Evolutionary conservation across 2,329 filamentous ascomycete genomes (phyloP).

Genomic region (Ceratocystis diversiconidia): DNA sequence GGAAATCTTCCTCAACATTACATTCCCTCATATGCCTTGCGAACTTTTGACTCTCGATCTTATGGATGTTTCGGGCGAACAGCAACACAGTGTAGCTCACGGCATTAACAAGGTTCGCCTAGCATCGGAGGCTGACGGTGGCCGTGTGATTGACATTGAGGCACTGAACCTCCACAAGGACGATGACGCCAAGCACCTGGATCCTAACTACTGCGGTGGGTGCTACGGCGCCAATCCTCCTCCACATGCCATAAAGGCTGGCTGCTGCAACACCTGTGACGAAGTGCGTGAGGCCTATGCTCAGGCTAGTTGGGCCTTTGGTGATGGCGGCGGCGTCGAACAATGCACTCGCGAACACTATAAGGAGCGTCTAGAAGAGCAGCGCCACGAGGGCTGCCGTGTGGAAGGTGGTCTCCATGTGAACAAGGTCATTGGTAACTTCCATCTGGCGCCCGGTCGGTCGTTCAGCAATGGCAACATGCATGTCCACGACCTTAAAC

Average conservation of each 20-base stretch:
- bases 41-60: slow-evolving; percentile 93
- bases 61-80: slow-evolving; percentile 96
- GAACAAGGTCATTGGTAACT: slow-evolving; percentile 98
- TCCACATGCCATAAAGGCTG: slow-evolving; percentile 55
- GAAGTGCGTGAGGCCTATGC: slow-evolving; percentile 95
- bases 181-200: slow-evolving; percentile 61
- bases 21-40: slow-evolving; percentile 85
- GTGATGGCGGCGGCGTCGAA: slow-evolving; percentile 79
- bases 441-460: slow-evolving; percentile 91
- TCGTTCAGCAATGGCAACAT: slow-evolving; percentile 93
- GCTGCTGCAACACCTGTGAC: slow-evolving; percentile 93
- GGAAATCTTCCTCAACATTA: slow-evolving; percentile 97
- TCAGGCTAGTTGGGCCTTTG: slow-evolving; percentile 80
- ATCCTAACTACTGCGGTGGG: slow-evolving; percentile 80
- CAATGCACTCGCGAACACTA: slow-evolving; percentile 95
- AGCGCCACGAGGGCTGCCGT: slow-evolving; percentile 83
- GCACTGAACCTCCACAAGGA: slow-evolving; percentile 39
- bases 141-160: slow-evolving; percentile 56
- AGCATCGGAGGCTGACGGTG: slow-evolving; percentile 55
- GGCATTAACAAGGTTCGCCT: slow-evolving; percentile 86
- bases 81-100: slow-evolving; percentile 86
- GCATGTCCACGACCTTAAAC: slow-evolving; percentile 94
- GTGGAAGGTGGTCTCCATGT: slow-evolving; percentile 85
- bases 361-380: slow-evolving; percentile 69
- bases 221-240: slow-evolving; percentile 81